Evolutionary conservation across 2,329 filamentous ascomycete genomes (phyloP).

Genomic region (Aureobasidium pullulans): DNA sequence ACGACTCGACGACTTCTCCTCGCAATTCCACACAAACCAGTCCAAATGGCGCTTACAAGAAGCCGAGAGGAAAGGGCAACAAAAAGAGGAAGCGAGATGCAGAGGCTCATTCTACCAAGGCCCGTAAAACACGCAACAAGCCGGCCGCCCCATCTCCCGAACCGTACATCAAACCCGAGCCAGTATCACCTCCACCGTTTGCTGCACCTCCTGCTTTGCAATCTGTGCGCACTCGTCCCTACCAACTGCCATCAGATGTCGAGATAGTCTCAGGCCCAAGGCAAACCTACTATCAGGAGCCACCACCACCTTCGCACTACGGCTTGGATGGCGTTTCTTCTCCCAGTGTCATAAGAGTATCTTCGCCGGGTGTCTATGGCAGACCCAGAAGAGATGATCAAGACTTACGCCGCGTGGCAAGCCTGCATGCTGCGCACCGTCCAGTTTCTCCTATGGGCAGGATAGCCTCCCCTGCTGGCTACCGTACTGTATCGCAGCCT

Average conservation of each 20-base stretch:
- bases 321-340: slow-evolving; percentile 31
- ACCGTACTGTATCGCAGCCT: slow-evolving; percentile 36
- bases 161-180: slow-evolving; percentile 55
- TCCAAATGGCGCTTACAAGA: slow-evolving; percentile 19
- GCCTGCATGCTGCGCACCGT: slow-evolving; percentile 39
- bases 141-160: slow-evolving; percentile 31
- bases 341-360: slow-evolving; percentile 32
- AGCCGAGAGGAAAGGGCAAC: slow-evolving; percentile 9
- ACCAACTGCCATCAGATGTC: slow-evolving; percentile 29
- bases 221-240: slow-evolving; percentile 33
- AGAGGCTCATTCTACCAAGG: slow-evolving; percentile 17
- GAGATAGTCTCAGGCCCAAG: slow-evolving; percentile 36
- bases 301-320: slow-evolving; percentile 20
- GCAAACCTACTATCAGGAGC: slow-evolving; percentile 36
- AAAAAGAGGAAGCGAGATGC: slow-evolving; percentile 15
- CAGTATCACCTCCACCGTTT: slow-evolving; percentile 54
- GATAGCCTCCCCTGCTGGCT: slow-evolving; percentile 32
- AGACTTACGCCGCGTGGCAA: slow-evolving; percentile 41
- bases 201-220: slow-evolving; percentile 31
- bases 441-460: slow-evolving; percentile 36
- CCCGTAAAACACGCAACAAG: slow-evolving; percentile 28
- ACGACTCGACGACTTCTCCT: slow-evolving; percentile 13
- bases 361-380: slow-evolving; percentile 30
- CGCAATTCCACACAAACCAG: slow-evolving; percentile 17
- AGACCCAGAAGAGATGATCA: slow-evolving; percentile 36